phyloP scores from a whole-genome alignment of 2,329 filamentous ascomycete genomes.

The Ustulina deusta region DNA sequence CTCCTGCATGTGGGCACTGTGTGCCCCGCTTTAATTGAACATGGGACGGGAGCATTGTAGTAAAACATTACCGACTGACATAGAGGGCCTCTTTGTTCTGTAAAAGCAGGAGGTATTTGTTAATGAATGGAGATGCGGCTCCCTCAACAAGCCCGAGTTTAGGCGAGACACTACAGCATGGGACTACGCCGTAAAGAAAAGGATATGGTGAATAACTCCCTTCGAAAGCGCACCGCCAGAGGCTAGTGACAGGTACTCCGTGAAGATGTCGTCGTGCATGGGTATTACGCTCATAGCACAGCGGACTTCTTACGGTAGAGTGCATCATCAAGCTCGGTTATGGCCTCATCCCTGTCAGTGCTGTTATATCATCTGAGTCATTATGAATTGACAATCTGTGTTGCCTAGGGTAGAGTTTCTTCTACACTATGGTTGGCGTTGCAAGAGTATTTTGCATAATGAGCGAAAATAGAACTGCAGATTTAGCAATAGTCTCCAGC shows the following conservation, averaged over 20 bases:
- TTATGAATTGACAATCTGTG: conserved; percentile 43
- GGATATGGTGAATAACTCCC: conserved; percentile 13
- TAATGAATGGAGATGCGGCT: conserved; percentile 31
- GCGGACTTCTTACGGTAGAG: conserved; percentile 59
- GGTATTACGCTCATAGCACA: conserved; percentile 26
- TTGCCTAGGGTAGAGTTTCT: conserved; percentile 44
- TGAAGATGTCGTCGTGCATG: conserved; percentile 8
- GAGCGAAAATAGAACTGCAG: conserved; percentile 66
- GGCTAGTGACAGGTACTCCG: conserved; percentile 4
- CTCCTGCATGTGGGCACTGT: conserved; percentile 30
- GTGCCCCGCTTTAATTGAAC: background rate
- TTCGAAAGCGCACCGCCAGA: conserved; percentile 12
- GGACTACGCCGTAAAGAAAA: conserved; percentile 9
- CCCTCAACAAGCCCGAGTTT: conserved; percentile 20
- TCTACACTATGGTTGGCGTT: conserved; percentile 50
- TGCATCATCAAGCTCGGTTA: conserved; percentile 62
- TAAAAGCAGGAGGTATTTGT: conserved; percentile 15
- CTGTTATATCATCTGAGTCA: conserved; percentile 42
- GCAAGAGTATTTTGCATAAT: conserved; percentile 64
- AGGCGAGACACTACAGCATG: conserved; percentile 26
- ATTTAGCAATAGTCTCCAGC: conserved; percentile 58
- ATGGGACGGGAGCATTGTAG: conserved; percentile 30
- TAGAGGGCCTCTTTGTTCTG: conserved; percentile 7
- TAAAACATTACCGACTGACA: conserved; percentile 14
- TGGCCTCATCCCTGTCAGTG: conserved; percentile 53